A percentile compares a stretch with the other conserved stretches of the same genome.
Evolutionary conservation across 2,329 filamentous ascomycete species (phyloP).

Genomic region (Drechslerella stenobrocha): DNA sequence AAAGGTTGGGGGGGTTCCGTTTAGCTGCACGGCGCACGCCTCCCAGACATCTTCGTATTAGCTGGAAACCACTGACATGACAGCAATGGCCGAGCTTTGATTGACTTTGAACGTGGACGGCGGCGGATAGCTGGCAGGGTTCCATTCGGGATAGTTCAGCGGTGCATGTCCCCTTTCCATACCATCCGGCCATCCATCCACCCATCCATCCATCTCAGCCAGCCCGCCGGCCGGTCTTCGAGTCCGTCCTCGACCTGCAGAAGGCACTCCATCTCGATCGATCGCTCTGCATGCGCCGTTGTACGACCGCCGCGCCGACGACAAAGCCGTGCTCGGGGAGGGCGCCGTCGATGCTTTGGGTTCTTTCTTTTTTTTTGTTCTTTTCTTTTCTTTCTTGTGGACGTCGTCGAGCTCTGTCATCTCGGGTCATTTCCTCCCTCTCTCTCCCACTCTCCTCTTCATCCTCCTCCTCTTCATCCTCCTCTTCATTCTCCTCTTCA

Average conservation of each 20-base stretch:
- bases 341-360: background rate
- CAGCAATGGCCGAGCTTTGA: slow-evolving; percentile 33
- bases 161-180: slow-evolving; percentile 48
- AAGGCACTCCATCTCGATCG: no score
- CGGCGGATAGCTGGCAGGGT: slow-evolving; percentile 48
- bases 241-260: no score
- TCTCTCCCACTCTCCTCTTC: slow-evolving; percentile 7
- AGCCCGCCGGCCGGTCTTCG: no score
- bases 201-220: slow-evolving; percentile 30
- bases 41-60: slow-evolving; percentile 44
- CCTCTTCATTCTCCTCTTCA: no score
- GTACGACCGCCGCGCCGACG: background rate
- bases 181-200: slow-evolving; percentile 36
- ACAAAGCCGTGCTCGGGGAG: background rate
- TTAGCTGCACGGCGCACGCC: slow-evolving; percentile 35
- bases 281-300: no score
- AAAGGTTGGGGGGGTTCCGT: slow-evolving; percentile 32
- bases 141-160: no score
- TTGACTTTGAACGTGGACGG: slow-evolving; percentile 47
- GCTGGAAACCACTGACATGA: slow-evolving; percentile 1
- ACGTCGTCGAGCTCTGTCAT: slow-evolving; percentile 27
- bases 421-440: slow-evolving; percentile 19
- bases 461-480: slow-evolving; percentile 16
- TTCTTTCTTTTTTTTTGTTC: background rate
- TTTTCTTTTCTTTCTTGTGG: background rate